Percentiles rank a stretch among this genome's conserved stretches.
These are phyloP conservation scores for Furcasterigmium furcatum DNA, from an alignment of 2,329 filamentous ascomycete species.

Conservation along the genomic window DNA sequence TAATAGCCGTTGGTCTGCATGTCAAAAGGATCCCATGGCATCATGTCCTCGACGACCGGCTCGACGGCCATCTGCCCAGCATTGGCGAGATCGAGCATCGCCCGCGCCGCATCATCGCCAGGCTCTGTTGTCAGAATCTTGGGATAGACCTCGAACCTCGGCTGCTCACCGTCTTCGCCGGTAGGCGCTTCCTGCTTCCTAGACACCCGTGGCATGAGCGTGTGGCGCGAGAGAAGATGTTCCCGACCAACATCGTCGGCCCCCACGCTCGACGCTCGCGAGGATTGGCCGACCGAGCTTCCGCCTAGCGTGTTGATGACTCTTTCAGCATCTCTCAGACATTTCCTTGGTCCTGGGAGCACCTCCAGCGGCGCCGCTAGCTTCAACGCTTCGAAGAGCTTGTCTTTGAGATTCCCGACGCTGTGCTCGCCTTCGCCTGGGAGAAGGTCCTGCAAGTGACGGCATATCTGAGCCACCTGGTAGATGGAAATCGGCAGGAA, in stretches of 20 bases:
- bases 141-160: background rate
- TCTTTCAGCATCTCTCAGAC: background rate
- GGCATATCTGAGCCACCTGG: slow-evolving; percentile 5
- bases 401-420: background rate
- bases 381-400: background rate
- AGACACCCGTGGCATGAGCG: background rate
- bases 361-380: background rate
- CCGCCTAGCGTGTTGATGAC: background rate
- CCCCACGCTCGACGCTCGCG: background rate
- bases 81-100: background rate
- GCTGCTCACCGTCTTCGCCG: background rate
- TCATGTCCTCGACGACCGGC: background rate
- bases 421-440: background rate
- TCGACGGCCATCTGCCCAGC: background rate
- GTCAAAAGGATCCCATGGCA: slow-evolving; percentile 5
- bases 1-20: slow-evolving; percentile 5
- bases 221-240: background rate
- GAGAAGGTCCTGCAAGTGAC: slow-evolving; percentile 4
- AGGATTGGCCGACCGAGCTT: background rate
- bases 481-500: slow-evolving; percentile 3
- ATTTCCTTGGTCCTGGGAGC: background rate
- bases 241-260: background rate
- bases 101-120: background rate
- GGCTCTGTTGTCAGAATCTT: background rate
- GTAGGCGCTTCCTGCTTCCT: background rate